A percentile compares a stretch with the other conserved stretches of the same genome.
Evolutionary conservation across 495 filamentous ascomycete genomes (phyloP).

Genomic region (Aspergillus bridgeri): DNA sequence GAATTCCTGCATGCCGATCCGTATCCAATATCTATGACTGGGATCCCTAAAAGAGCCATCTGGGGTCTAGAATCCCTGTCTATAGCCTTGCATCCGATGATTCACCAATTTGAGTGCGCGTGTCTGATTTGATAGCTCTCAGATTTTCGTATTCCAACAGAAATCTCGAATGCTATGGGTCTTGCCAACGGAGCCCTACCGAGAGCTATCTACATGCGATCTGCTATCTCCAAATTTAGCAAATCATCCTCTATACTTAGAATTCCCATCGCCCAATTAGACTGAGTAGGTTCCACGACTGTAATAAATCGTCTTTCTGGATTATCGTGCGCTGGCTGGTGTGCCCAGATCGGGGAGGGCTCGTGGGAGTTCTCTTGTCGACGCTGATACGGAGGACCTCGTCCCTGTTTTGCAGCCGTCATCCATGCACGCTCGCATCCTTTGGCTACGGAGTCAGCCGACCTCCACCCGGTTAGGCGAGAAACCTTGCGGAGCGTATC

Average conservation of each 20-base stretch:
- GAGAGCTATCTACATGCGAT: slow-evolving; percentile 4
- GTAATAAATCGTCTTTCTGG: slow-evolving; percentile 46
- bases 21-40: not conserved
- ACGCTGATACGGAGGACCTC: slow-evolving; percentile 56
- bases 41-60: not conserved
- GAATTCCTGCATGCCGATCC: not conserved
- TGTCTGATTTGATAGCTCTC: not conserved
- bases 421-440: slow-evolving; percentile 85
- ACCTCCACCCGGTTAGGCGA: slow-evolving; percentile 82
- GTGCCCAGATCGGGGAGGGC: slow-evolving; percentile 9
- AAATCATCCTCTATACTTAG: slow-evolving; percentile 57
- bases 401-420: slow-evolving; percentile 63
- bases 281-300: slow-evolving; percentile 34
- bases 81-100: not conserved
- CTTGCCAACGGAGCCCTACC: not conserved
- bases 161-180: not conserved
- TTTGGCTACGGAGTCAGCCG: slow-evolving; percentile 68
- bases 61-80: not conserved
- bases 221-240: slow-evolving; percentile 35
- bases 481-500: slow-evolving; percentile 69
- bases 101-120: not conserved
- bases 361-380: not conserved
- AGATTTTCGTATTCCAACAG: not conserved
- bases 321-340: slow-evolving; percentile 33
- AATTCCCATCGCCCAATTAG: slow-evolving; percentile 59